Conservation (phyloP, 1,284 basidiomycete species). For the Ustilago esculenta region DNA sequence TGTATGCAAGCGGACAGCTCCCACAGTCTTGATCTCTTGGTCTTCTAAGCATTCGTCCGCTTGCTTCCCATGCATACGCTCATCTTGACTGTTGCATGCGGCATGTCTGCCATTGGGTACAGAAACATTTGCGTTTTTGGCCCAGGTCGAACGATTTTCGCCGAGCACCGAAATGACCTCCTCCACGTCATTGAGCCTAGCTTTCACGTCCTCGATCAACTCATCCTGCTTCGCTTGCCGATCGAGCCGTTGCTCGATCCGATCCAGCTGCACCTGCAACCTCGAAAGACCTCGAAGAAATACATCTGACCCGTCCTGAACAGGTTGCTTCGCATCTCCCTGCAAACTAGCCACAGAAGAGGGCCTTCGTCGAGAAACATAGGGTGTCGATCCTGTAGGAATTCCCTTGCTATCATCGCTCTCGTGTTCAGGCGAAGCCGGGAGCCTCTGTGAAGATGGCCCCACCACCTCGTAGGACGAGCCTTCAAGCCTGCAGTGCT, state of each 20-base stretch:
- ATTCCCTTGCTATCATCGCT: background rate
- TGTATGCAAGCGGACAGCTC: background rate
- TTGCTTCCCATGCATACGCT: background rate
- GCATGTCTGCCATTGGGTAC: background rate
- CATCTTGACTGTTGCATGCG: background rate
- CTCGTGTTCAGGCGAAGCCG: slow-evolving; percentile 6
- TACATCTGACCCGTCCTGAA: slow-evolving; percentile 5
- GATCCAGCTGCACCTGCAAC: slow-evolving; percentile 33
- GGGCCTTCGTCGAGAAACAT: slow-evolving; percentile 9
- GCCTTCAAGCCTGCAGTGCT: slow-evolving; percentile 41
- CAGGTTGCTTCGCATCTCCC: background rate
- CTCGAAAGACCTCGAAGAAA: slow-evolving; percentile 21
- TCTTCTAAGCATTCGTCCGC: background rate
- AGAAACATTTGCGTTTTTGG: background rate
- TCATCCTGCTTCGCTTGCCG: slow-evolving; percentile 16
- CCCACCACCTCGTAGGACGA: slow-evolving; percentile 12
- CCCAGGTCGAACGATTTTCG: slow-evolving; percentile 26
- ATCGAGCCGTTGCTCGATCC: slow-evolving; percentile 31
- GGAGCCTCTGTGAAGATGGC: slow-evolving; percentile 11
- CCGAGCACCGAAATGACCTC: slow-evolving; percentile 38
- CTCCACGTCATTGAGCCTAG: slow-evolving; percentile 35
- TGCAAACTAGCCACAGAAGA: slow-evolving; percentile 6
- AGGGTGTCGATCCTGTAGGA: background rate
- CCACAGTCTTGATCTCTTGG: background rate
- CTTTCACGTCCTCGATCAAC: slow-evolving; percentile 31